A percentile compares a stretch with the other conserved stretches of the same genome.
Conservation (phyloP, 116 monocot species). For the Iris pallida region DNA sequence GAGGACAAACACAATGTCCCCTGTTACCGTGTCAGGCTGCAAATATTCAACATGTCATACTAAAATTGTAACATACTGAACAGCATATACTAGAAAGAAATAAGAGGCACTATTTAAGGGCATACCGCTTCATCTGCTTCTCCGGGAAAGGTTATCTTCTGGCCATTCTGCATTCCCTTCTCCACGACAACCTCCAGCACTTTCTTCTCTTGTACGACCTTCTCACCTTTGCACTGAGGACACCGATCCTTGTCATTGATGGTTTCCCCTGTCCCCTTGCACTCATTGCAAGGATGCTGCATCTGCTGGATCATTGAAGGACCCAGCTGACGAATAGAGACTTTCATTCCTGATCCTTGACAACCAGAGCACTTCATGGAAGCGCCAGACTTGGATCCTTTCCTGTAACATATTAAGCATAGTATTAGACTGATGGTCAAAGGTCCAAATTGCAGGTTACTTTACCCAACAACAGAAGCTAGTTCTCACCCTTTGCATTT, state of each 20-base stretch:
- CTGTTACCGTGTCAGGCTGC: slow-evolving; percentile 84
- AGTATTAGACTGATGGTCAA: background rate
- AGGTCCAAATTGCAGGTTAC: too few species aligned
- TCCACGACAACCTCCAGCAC: slow-evolving; percentile 83
- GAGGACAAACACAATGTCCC: slow-evolving; percentile 85
- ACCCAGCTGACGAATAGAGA: slow-evolving; percentile 81
- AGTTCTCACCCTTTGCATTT: slow-evolving; percentile 85
- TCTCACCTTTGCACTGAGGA: slow-evolving; percentile 89
- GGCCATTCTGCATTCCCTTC: slow-evolving; percentile 96
- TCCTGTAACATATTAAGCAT: slow-evolving; percentile 27
- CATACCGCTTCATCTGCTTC: slow-evolving; percentile 94
- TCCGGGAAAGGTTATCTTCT: slow-evolving; percentile 93
- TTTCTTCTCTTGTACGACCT: slow-evolving; percentile 94
- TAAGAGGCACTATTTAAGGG: background rate
- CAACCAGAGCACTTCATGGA: slow-evolving; percentile 79
- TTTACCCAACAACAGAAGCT: background rate
- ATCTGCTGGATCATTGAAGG: slow-evolving; percentile 97
- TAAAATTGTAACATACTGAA: background rate
- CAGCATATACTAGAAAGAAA: background rate
- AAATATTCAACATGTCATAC: slow-evolving; percentile 1
- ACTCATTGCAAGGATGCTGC: slow-evolving; percentile 99
- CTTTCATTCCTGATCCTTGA: slow-evolving; percentile 95
- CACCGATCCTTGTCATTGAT: slow-evolving; percentile 89
- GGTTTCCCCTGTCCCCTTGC: slow-evolving; percentile 90
- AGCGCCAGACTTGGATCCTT: slow-evolving; percentile 97